These are phyloP conservation scores for Kwoniella sp. DNA, from an alignment of 768 basidiomycete species.

Conservation along the genomic window DNA sequence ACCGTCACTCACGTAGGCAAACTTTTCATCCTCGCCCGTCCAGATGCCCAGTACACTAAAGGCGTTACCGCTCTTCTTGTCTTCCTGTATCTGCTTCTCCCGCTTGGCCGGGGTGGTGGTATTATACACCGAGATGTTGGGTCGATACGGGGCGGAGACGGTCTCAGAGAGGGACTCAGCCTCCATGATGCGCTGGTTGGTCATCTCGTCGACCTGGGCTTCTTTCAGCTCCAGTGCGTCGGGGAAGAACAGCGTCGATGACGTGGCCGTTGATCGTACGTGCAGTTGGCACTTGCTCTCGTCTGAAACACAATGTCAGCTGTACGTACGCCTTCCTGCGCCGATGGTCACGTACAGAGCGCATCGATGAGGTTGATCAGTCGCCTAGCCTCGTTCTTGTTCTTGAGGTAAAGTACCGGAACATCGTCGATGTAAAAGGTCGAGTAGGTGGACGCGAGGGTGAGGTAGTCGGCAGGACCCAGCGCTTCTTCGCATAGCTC, in stretches of 20 bases:
- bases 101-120: constrained; percentile 19
- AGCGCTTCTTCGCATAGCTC: constrained; percentile 71
- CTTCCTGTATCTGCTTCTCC: constrained; percentile 22
- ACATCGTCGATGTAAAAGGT: constrained; percentile 57
- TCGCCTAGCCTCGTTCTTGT: constrained; percentile 60
- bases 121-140: constrained; percentile 60
- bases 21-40: constrained; percentile 59
- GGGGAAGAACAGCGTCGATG: constrained; percentile 58
- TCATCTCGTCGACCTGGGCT: constrained; percentile 42
- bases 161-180: constrained; percentile 58
- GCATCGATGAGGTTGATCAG: constrained; percentile 64
- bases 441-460: constrained; percentile 56
- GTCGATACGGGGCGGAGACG: constrained; percentile 55
- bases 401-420: constrained; percentile 55
- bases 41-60: constrained; percentile 60
- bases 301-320: constrained; percentile 22
- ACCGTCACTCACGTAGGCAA: constrained; percentile 54
- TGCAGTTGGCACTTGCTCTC: constrained; percentile 45
- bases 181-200: constrained; percentile 45
- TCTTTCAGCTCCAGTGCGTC: constrained; percentile 50
- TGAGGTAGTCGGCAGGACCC: constrained; percentile 60
- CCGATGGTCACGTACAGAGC: constrained; percentile 53
- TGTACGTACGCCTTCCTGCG: background rate
- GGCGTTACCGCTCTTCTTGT: constrained; percentile 33
- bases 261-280: constrained; percentile 34